These are phyloP conservation scores for Colletotrichum acutatum DNA, from an alignment of 2,329 filamentous ascomycete species.

Conservation along the genomic window DNA sequence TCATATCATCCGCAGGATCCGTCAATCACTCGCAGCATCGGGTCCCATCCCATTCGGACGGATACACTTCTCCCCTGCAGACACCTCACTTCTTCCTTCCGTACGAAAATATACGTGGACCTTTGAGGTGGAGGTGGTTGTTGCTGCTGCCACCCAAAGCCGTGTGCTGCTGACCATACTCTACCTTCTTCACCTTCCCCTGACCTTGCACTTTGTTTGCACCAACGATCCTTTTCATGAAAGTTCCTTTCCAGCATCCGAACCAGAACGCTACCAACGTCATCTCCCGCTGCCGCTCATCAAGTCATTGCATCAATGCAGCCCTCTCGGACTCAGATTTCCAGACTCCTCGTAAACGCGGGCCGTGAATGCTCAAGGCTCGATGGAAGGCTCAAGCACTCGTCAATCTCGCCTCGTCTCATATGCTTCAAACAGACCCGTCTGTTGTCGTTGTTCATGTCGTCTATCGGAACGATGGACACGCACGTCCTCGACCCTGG, in stretches of 20 bases:
- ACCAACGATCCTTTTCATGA: slow-evolving; percentile 19
- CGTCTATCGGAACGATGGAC: slow-evolving; percentile 17
- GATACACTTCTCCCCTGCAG: no score
- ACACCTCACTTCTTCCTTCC: neutral
- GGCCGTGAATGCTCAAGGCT: neutral
- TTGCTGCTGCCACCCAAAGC: neutral
- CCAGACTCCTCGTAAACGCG: neutral
- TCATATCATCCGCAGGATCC: neutral
- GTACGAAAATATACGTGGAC: neutral
- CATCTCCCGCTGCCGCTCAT: slow-evolving; percentile 22
- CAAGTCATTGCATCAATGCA: slow-evolving; percentile 3
- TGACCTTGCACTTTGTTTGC: slow-evolving; percentile 22
- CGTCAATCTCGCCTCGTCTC: slow-evolving; percentile 7
- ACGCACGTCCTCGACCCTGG: slow-evolving; percentile 28
- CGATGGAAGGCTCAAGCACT: neutral
- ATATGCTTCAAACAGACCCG: slow-evolving; percentile 16
- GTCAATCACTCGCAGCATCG: neutral
- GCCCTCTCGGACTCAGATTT: neutral
- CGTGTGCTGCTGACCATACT: neutral
- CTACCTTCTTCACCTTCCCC: neutral
- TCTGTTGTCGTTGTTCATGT: neutral
- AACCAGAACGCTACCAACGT: slow-evolving; percentile 25
- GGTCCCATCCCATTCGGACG: no score
- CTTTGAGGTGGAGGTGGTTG: neutral
- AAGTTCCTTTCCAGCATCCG: slow-evolving; percentile 17